Evolutionary conservation across 208 protist genomes (phyloP).

Genomic region (Wallacemonas sp.): DNA sequence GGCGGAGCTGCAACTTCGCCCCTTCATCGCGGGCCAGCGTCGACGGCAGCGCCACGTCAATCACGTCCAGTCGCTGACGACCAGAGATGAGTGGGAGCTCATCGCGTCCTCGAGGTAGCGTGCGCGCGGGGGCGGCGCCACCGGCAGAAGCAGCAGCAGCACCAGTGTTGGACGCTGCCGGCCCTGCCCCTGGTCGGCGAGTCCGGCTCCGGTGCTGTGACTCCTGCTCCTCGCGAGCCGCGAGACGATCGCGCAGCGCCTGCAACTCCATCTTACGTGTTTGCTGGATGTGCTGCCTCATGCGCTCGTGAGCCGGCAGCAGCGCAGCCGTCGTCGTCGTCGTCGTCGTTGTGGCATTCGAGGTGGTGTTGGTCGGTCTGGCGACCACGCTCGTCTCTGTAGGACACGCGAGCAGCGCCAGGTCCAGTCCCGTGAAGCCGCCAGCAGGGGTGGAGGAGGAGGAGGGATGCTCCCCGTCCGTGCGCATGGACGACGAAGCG

Average conservation of each 20-base stretch:
- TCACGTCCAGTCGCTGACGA: constrained; percentile 47
- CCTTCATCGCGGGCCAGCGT: constrained; percentile 39
- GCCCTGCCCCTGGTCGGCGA: constrained; percentile 13
- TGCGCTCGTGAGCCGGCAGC: constrained; percentile 29
- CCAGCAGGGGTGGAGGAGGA: too few relatives aligned
- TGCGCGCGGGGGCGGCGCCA: neutral
- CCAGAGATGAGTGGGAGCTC: constrained; percentile 35
- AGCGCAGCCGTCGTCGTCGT: neutral
- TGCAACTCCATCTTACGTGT: constrained; percentile 13
- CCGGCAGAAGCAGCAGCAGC: neutral
- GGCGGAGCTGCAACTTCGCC: constrained; percentile 42
- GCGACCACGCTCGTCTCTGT: constrained; percentile 15
- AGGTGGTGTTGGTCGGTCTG: neutral
- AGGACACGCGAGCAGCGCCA: constrained; percentile 18
- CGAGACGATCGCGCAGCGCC: constrained; percentile 12
- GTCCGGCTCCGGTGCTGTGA: constrained; percentile 14
- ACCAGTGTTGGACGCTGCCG: neutral
- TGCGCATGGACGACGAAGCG: too few relatives aligned
- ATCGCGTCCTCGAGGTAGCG: constrained; percentile 18
- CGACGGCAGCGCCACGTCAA: constrained; percentile 55
- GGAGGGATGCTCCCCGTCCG: too few relatives aligned
- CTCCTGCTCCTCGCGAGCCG: constrained; percentile 24
- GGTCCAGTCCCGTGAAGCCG: constrained; percentile 20
- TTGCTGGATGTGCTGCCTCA: constrained; percentile 17
- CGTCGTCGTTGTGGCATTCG: neutral